Conservation (phyloP, 1,284 basidiomycete species). For the Flammula alnicola region DNA sequence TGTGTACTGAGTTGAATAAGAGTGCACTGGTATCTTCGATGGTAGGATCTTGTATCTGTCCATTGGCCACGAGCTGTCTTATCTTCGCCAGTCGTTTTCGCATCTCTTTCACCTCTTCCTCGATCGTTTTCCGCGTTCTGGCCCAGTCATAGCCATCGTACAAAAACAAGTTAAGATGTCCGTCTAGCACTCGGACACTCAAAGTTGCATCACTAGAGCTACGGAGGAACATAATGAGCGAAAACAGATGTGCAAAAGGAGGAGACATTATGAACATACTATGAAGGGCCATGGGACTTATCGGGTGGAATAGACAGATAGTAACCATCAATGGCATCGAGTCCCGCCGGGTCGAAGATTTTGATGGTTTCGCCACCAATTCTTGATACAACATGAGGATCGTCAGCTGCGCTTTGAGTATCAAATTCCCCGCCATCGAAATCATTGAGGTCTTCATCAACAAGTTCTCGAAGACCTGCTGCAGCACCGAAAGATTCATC, state of each 20-base stretch:
- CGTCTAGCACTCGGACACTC: constrained; percentile 62
- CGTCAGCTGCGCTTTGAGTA: constrained; percentile 28
- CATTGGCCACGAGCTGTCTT: constrained; percentile 90
- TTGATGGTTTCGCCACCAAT: constrained; percentile 87
- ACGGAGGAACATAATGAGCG: constrained; percentile 14
- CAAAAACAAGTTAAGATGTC: constrained; percentile 70
- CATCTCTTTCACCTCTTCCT: constrained; percentile 89
- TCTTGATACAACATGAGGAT: constrained; percentile 53
- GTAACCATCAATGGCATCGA: constrained; percentile 71
- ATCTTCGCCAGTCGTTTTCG: constrained; percentile 88
- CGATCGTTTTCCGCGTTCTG: constrained; percentile 83
- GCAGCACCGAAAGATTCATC: constrained; percentile 81
- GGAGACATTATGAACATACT: constrained; percentile 55
- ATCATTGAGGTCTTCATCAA: constrained; percentile 73
- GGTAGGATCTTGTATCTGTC: constrained; percentile 85
- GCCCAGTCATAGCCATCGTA: constrained; percentile 96
- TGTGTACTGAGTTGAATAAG: constrained; percentile 93
- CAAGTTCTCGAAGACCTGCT: constrained; percentile 73
- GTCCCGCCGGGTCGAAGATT: constrained; percentile 63
- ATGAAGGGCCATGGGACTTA: constrained; percentile 42
- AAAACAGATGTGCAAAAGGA: not conserved
- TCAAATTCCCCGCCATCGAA: constrained; percentile 53
- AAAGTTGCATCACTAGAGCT: constrained; percentile 55
- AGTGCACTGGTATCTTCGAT: constrained; percentile 80
- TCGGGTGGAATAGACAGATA: constrained; percentile 73